These are phyloP conservation scores for Pythium folliculosum DNA, from an alignment of 352 stramenopile species.

Conservation along the genomic window DNA sequence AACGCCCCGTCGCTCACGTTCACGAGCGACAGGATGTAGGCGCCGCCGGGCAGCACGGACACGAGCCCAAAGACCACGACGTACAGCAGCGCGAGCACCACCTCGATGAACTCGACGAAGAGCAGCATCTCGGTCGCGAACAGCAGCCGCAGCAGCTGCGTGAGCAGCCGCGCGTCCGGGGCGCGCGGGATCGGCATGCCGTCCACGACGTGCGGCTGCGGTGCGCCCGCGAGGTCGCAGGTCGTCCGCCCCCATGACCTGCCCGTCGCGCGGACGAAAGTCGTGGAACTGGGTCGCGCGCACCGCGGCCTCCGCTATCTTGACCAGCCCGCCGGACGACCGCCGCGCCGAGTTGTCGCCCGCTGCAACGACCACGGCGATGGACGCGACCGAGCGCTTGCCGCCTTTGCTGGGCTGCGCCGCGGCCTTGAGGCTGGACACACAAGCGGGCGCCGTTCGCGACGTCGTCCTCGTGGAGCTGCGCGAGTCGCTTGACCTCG, in stretches of 20 bases:
- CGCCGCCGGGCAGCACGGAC: conserved; percentile 2
- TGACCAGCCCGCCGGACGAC: background rate
- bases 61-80: conserved; percentile 7
- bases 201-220: background rate
- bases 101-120: conserved; percentile 32
- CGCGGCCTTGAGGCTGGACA: conserved; percentile 4
- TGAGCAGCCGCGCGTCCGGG: conserved; percentile 3
- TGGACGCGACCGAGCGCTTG: conserved; percentile 9
- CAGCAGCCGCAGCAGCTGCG: conserved; percentile 14
- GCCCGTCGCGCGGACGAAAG: conserved; percentile 9
- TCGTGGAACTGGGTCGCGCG: conserved; percentile 7
- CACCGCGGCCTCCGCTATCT: background rate
- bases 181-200: conserved; percentile 5
- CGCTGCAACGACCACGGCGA: background rate
- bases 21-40: conserved; percentile 4
- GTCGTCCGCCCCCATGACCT: background rate
- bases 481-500: background rate
- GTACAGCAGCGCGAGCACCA: conserved; percentile 22
- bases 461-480: background rate
- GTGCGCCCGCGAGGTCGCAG: background rate
- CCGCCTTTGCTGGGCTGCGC: background rate
- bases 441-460: background rate
- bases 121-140: conserved; percentile 26
- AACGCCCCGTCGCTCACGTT: background rate
- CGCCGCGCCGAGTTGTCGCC: background rate